Evolutionary conservation across 768 basidiomycete species (phyloP).

Genomic region (Paxillus rubicundulus): DNA sequence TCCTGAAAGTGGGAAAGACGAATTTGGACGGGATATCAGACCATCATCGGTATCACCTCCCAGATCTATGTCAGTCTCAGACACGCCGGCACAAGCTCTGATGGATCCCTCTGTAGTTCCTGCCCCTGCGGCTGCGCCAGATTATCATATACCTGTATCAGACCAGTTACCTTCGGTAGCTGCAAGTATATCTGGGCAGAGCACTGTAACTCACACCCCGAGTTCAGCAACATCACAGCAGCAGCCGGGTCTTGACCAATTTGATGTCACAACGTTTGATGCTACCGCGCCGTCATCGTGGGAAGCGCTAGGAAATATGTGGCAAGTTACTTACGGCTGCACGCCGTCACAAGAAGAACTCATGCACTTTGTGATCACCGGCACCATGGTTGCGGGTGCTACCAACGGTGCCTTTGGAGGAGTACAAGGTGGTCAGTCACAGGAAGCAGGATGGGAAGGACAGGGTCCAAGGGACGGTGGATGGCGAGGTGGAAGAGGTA

Average conservation of each 20-base stretch:
- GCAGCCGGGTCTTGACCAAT: slow-evolving; percentile 56
- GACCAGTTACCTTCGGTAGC: slow-evolving; percentile 43
- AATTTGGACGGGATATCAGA: slow-evolving; percentile 83
- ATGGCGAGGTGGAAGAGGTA: slow-evolving; percentile 39
- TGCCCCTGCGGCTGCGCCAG: slow-evolving; percentile 43
- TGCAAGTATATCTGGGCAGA: slow-evolving; percentile 56
- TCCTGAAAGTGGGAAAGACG: slow-evolving; percentile 60
- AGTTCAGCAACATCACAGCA: slow-evolving; percentile 39
- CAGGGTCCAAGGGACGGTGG: slow-evolving; percentile 38
- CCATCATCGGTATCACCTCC: slow-evolving; percentile 42
- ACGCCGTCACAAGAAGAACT: slow-evolving; percentile 72
- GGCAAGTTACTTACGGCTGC: slow-evolving; percentile 66
- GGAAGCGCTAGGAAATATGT: slow-evolving; percentile 79
- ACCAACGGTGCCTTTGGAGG: slow-evolving; percentile 14
- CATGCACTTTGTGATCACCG: slow-evolving; percentile 66
- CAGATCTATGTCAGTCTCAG: slow-evolving; percentile 25
- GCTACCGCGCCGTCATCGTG: slow-evolving; percentile 71
- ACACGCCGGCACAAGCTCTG: slow-evolving; percentile 27
- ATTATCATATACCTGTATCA: slow-evolving; percentile 47
- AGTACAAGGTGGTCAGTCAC: slow-evolving; percentile 24
- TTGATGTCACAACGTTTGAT: slow-evolving; percentile 73
- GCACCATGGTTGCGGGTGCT: slow-evolving; percentile 22
- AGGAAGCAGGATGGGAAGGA: slow-evolving; percentile 22
- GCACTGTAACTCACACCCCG: slow-evolving; percentile 30
- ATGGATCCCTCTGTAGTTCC: slow-evolving; percentile 41